phyloP scores from a whole-genome alignment of 2,329 filamentous ascomycete species.

The Pseudohalonectria lignicola region DNA sequence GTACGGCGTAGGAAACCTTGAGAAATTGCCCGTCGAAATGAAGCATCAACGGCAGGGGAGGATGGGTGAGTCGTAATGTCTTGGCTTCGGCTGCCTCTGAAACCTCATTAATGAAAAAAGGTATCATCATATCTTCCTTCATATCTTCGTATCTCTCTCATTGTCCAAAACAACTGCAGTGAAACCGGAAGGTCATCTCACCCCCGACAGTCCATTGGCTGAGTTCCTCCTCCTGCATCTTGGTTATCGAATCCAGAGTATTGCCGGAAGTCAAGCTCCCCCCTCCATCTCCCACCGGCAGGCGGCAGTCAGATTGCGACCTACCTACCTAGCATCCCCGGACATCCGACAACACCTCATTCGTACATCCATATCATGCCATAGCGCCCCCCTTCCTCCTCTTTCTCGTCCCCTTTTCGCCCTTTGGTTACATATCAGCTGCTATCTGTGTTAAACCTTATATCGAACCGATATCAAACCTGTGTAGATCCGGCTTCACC shows the following conservation, averaged over 20 bases:
- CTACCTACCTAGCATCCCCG: slow-evolving; percentile 3
- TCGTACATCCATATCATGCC: neutral
- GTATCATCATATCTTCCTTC: no score
- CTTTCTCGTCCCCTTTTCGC: neutral
- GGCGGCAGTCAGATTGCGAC: no score
- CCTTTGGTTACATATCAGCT: neutral
- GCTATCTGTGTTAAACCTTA: neutral
- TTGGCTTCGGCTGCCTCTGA: no score
- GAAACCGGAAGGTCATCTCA: neutral
- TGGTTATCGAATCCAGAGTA: no score
- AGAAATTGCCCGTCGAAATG: neutral
- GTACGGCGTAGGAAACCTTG: neutral
- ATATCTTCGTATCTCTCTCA: no score
- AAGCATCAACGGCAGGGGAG: neutral
- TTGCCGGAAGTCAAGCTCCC: no score
- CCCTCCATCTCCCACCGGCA: no score
- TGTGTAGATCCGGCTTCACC: no score
- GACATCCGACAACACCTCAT: slow-evolving; percentile 2
- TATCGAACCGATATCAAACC: neutral
- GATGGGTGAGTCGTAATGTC: no score
- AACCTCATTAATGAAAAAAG: neutral
- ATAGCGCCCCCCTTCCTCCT: neutral
- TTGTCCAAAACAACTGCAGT: neutral
- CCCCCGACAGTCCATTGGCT: neutral
- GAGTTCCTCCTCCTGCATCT: neutral